Evolutionary conservation across 2,329 filamentous ascomycete genomes (phyloP), one percentile per base, ranked within the genome.

Genomic region (Fonsecaea nubica): DNA sequence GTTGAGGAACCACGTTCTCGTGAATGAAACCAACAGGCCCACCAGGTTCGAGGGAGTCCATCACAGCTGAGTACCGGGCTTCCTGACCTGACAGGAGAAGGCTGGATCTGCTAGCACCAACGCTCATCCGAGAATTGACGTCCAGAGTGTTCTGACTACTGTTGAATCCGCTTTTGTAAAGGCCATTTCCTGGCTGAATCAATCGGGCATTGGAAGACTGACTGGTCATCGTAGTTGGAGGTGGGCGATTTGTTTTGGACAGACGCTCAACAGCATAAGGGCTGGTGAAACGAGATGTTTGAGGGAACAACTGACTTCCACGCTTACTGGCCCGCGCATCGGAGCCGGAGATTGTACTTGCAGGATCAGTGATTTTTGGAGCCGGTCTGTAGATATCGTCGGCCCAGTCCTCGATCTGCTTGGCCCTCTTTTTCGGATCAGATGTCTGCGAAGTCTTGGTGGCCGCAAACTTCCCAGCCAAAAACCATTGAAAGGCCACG

Each of bases 321-420:
- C 94, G 90, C 82, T 94, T 97, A 85, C 86, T 92, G 63, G 82
- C 84, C 60, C 91, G 86, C 70, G 94, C 92, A 13, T 85, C 83
- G 45, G 86, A 87, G 10, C 84, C 84, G 18, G 80, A 79, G 66
- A 88, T 85, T 58, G 86, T 89, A 74, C 87, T 90, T 65, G 87
- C 86, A 50, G 90, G 82, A 73, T 97, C 95, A 3, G 90, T 86
- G 70, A 97, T 84, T 71, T 93, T 91, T 62, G 90, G 89, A 30
- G 93, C 92, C 3, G 94, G 91, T 52, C 93, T 91, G 79, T 99
- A 98, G 74, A 99, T 99, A 75, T 99, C 95, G 71, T 98, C 92
- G 13, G 90, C 90, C 95, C 95, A 99, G 74, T 97, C 94, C 78
- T 99, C 95, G 71, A 99, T 99, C 80, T 98, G 93, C 73, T 90